Evolutionary conservation across 257 asterid species (phyloP), one percentile per base, ranked within the genome.

Genomic region (Ilex aquifolium): DNA sequence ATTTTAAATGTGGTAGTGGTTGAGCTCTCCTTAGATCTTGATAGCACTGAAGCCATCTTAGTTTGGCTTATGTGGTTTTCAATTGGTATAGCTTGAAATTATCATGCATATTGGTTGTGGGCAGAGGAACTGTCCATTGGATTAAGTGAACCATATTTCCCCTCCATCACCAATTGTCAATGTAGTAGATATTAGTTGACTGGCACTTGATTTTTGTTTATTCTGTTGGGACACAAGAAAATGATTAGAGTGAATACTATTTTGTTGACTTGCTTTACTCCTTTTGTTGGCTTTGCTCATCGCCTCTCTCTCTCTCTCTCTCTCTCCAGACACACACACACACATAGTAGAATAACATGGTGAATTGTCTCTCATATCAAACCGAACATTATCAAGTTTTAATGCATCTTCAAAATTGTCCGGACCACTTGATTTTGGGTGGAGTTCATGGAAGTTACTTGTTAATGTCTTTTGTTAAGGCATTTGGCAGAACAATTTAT

Each of bases 1-100:
- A 91, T 79, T 78, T 85, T 60, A 91, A 88, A 72, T 91, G 91
- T 2, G 82, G 90, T 54, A 80, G 86, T 50, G 40, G 79, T 57
- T 81, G 77, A 77, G 51, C 57, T 32, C 44, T 57, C 49, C 66
- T 46, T 11, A 12, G 56, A 58, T 29, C 49, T 48, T n/a, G 57
- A 54, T 72, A 62, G 32, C 55, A 40, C 69, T 56, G 54, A 58
- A 61, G 64, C 58, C 49, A 62, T 69, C 63, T 65, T 13, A 56
- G 4, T 72, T 51, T 52, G 44, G 30, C n/a, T 72, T 48, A 54
- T 44, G 40, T 56, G 61, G 50, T 46, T n/a, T 59, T 54, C 2
- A 55, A 56, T 42, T 16, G 44, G 50, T 57, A 57, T 58, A 57
- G 46, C 70, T 67, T 58, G 61, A 61, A 58, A 36, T 1, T 36